Evolutionary conservation across 768 basidiomycete genomes (phyloP).

Genomic region (Amanita fuliginea): DNA sequence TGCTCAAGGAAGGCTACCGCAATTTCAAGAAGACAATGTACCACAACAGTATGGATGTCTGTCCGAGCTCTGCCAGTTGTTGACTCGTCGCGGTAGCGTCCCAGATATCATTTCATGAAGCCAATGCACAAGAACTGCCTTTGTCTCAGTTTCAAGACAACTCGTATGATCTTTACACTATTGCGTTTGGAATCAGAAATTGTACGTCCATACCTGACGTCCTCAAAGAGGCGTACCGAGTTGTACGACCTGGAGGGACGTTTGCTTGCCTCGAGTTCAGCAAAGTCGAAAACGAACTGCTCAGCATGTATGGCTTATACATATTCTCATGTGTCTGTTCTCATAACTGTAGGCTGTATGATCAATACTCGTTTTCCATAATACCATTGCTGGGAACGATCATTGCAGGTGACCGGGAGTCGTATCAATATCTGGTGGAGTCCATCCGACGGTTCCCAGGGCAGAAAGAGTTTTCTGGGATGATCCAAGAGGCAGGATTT

Average conservation of each 20-base stretch:
- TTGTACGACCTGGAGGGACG: slow-evolving; percentile 91
- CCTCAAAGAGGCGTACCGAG: slow-evolving; percentile 80
- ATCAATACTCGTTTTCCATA: slow-evolving; percentile 91
- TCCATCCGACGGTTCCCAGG: slow-evolving; percentile 91
- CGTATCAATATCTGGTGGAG: slow-evolving; percentile 97
- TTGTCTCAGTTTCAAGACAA: slow-evolving; percentile 60
- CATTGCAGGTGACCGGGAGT: slow-evolving; percentile 86
- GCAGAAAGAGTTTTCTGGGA: slow-evolving; percentile 76
- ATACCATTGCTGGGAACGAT: slow-evolving; percentile 96
- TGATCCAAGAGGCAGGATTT: slow-evolving; percentile 86
- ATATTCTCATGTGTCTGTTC: slow-evolving; percentile 1
- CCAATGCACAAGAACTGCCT: slow-evolving; percentile 80
- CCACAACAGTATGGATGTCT: slow-evolving; percentile 67
- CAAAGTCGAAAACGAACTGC: slow-evolving; percentile 77
- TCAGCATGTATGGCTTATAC: slow-evolving; percentile 58
- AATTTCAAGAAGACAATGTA: slow-evolving; percentile 98
- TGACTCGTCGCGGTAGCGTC: slow-evolving; percentile 48
- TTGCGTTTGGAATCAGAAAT: slow-evolving; percentile 97
- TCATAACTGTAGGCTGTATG: slow-evolving; percentile 56
- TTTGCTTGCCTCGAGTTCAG: slow-evolving; percentile 97
- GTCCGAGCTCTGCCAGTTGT: neutral
- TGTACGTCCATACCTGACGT: slow-evolving; percentile 89
- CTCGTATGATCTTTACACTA: slow-evolving; percentile 93
- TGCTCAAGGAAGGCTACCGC: slow-evolving; percentile 86
- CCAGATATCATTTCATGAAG: slow-evolving; percentile 86